A percentile compares a stretch with the other conserved stretches of the same genome.
phyloP scores from a whole-genome alignment of 1,139 yeast species.

The Suhomyces terraborum region DNA sequence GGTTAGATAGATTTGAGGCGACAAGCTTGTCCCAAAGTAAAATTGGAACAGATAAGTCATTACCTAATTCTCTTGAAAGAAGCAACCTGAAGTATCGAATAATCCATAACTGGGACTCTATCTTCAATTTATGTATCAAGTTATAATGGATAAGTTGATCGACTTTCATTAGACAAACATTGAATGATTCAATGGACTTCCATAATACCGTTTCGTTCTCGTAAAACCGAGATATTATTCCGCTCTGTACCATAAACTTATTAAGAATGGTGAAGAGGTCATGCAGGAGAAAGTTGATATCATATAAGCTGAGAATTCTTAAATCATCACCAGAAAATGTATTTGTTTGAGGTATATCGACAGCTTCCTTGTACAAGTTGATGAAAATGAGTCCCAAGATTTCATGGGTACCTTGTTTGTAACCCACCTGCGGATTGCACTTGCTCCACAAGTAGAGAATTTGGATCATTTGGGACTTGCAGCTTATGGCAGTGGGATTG shows the following conservation, averaged over 20 bases:
- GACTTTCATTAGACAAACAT: conserved; percentile 48
- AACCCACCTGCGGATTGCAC: conserved; percentile 53
- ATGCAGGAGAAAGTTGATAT: conserved; percentile 41
- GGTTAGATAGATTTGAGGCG: conserved; percentile 25
- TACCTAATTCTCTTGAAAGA: conserved; percentile 60
- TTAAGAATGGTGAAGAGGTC: conserved; percentile 52
- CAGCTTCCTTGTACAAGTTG: conserved; percentile 46
- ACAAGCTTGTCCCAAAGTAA: conserved; percentile 62
- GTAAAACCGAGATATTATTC: conserved; percentile 42
- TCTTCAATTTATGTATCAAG: conserved; percentile 46
- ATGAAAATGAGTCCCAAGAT: conserved; percentile 60
- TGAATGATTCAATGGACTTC: conserved; percentile 50
- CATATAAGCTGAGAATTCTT: conserved; percentile 40
- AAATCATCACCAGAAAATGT: conserved; percentile 38
- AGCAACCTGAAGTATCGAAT: conserved; percentile 63
- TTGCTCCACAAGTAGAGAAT: conserved; percentile 58
- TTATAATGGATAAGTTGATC: conserved; percentile 50
- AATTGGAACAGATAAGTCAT: conserved; percentile 41
- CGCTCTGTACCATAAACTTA: conserved; percentile 41
- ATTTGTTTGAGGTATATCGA: conserved; percentile 36
- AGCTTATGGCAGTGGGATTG: conserved; percentile 21
- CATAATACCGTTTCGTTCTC: conserved; percentile 44
- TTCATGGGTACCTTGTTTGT: conserved; percentile 75
- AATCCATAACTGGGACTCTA: conserved; percentile 68
- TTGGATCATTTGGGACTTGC: conserved; percentile 50